Base-by-base conservation (phyloP, 129 eudicot species). In the Flaveria brownii region DNA sequence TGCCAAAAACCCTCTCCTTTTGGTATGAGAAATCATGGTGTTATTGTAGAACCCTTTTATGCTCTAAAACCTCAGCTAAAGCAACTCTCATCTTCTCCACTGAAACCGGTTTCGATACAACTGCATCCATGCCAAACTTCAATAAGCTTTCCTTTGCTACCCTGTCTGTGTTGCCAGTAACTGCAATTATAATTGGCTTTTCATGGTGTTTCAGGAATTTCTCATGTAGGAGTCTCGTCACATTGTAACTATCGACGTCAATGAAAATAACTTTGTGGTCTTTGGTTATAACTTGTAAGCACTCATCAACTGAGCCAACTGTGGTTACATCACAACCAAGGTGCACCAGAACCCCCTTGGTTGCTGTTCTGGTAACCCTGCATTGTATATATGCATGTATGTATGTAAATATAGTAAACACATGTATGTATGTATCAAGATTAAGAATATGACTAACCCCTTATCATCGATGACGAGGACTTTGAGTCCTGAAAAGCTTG, bases 1-100 rank as follows among this genome's bases (percentile, higher is more conserved):
- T 17, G 9, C 62, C 55, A 60, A 39, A 66, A 66, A 5, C 11
- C 59, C 11, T 10, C 2, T 3, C 17, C n/a, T 43, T 61, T 25
- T 41, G 39, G 46, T 39, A 55, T 54, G 60, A 54, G 50, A 54
- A 55, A 30, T 65, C 22, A 57, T 67, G 30, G 56, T 75, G 72
- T 62, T 87, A 85, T 45, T 75, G 70, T 56, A 86, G 75, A 74
- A 54, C 75, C 39, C 84, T 81, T 20, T 81, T 91, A 42, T 80
- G 89, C 57, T 95, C 90, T 64, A 89, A 76, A 55, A 95, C 88
- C 57, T 95, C 92, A 2, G 87, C 86, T 14, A 95, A 78, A 55
- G 83, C 82, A 28, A 77, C 81, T 72, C 99, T 91, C 97, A 95
- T 91, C 73, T 91, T 95, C 83, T 95, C 97, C 17, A 95, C 83